phyloP scores from a whole-genome alignment of 441 rosid species.

The Daphne laureola region DNA sequence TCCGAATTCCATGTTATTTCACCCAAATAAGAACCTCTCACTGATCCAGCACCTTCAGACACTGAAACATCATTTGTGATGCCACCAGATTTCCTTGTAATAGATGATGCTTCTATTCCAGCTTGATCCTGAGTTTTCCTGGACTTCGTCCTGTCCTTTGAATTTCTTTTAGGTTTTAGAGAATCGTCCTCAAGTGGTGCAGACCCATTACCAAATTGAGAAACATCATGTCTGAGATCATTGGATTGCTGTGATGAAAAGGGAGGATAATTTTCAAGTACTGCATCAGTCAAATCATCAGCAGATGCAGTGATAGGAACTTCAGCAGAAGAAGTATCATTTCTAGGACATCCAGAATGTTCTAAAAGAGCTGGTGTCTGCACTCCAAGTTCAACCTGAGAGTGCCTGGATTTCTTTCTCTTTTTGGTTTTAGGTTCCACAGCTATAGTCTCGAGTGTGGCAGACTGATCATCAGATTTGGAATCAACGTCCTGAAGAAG shows the following conservation, averaged over 20 bases:
- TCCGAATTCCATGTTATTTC: too few relatives aligned
- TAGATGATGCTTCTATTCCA: conserved; percentile 3
- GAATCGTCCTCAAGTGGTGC: conserved; percentile 13
- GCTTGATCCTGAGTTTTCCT: conserved; percentile 21
- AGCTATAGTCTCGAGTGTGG: not conserved
- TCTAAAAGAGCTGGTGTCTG: too few relatives aligned
- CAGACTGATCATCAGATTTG: too few relatives aligned
- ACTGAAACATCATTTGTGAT: too few relatives aligned
- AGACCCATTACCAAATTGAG: conserved; percentile 13
- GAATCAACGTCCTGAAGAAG: too few relatives aligned
- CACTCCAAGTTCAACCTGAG: too few relatives aligned
- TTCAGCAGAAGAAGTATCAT: conserved; percentile 6
- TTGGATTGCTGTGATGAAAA: conserved; percentile 11
- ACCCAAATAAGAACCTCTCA: too few relatives aligned
- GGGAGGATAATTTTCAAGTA: conserved; percentile 8
- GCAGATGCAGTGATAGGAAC: conserved; percentile 8
- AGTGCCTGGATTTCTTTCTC: not conserved
- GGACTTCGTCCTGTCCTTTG: conserved; percentile 37
- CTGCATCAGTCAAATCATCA: conserved; percentile 3
- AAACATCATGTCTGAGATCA: conserved; percentile 11
- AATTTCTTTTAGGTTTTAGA: conserved; percentile 16
- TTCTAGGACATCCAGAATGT: conserved; percentile 1
- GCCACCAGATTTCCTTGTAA: too few relatives aligned
- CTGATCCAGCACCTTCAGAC: too few relatives aligned
- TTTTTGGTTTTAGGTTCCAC: conserved; percentile 8